phyloP scores from a whole-genome alignment of 2,329 filamentous ascomycete genomes.

The Aureobasidium subglaciale region DNA sequence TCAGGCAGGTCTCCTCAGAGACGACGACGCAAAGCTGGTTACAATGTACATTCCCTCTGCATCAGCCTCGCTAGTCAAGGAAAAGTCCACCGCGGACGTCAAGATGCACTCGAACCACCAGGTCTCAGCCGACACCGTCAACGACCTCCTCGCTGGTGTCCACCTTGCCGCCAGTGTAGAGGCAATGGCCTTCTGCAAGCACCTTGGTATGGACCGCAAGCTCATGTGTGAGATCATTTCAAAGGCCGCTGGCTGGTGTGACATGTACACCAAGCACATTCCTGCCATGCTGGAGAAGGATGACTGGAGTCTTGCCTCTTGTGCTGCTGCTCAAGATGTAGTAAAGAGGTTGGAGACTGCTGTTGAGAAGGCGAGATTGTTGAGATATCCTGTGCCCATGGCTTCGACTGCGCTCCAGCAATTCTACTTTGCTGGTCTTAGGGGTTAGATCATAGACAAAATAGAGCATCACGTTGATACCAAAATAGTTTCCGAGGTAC shows the following conservation, averaged over 20 bases:
- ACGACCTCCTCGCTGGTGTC: constrained; percentile 38
- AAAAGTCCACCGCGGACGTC: constrained; percentile 30
- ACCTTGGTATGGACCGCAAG: constrained; percentile 38
- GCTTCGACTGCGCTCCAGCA: constrained; percentile 29
- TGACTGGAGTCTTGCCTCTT: constrained; percentile 28
- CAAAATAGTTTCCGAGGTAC: too few species aligned
- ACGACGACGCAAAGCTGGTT: constrained; percentile 51
- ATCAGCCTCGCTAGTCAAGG: constrained; percentile 27
- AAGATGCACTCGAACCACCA: constrained; percentile 31
- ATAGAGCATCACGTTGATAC: not conserved
- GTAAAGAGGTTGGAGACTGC: constrained; percentile 32
- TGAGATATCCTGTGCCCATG: constrained; percentile 31
- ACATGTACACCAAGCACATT: constrained; percentile 35
- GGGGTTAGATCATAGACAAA: not conserved
- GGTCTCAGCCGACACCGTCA: constrained; percentile 30
- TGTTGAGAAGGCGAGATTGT: constrained; percentile 33
- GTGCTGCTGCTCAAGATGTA: constrained; percentile 33
- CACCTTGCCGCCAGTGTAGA: constrained; percentile 45
- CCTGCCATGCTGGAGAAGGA: constrained; percentile 30
- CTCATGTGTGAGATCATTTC: constrained; percentile 41
- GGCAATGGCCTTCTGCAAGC: constrained; percentile 40
- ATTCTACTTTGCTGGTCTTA: constrained; percentile 26
- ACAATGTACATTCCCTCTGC: constrained; percentile 42
- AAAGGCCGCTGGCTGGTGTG: constrained; percentile 42
- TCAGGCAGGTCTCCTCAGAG: constrained; percentile 48